Percentiles rank a stretch among this genome's conserved stretches.
Evolutionary conservation across 306 rosid species (phyloP).

Genomic region (Cucurbita maxima): DNA sequence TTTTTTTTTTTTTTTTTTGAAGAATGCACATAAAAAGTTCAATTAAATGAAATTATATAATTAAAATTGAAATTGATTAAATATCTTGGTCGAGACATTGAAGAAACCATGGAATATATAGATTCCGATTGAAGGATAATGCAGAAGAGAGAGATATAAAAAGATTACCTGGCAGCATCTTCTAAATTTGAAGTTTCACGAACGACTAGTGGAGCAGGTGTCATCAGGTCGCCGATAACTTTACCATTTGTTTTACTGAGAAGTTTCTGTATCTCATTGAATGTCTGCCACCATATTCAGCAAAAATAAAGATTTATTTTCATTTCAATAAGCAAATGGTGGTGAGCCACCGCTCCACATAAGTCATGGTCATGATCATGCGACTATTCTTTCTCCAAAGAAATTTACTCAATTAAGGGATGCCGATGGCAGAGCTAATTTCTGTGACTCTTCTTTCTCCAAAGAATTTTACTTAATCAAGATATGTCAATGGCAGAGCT

Average conservation of each 20-base stretch:
- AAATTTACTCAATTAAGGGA: background rate
- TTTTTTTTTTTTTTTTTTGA: too few relatives aligned
- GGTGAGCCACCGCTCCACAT: background rate
- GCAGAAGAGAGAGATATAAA: background rate
- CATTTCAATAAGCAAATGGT: background rate
- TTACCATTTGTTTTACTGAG: constrained; percentile 76
- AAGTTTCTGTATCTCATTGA: constrained; percentile 71
- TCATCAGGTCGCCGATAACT: constrained; percentile 96
- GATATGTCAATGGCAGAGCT: background rate
- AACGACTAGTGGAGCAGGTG: constrained; percentile 81
- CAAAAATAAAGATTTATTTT: constrained; percentile 1
- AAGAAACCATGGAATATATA: background rate
- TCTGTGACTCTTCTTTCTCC: background rate
- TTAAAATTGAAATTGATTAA: background rate
- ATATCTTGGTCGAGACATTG: background rate
- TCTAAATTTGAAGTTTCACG: constrained; percentile 61
- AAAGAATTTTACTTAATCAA: background rate
- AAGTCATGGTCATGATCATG: background rate
- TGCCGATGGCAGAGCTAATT: background rate
- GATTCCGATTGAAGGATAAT: background rate
- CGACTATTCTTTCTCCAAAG: constrained; percentile 2
- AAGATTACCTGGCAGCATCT: constrained; percentile 20
- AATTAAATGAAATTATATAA: too few relatives aligned
- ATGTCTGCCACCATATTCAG: constrained; percentile 52
- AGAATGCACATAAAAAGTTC: background rate